phyloP scores from a whole-genome alignment of 495 filamentous ascomycete genomes.

The Chaetomium fimeti region DNA sequence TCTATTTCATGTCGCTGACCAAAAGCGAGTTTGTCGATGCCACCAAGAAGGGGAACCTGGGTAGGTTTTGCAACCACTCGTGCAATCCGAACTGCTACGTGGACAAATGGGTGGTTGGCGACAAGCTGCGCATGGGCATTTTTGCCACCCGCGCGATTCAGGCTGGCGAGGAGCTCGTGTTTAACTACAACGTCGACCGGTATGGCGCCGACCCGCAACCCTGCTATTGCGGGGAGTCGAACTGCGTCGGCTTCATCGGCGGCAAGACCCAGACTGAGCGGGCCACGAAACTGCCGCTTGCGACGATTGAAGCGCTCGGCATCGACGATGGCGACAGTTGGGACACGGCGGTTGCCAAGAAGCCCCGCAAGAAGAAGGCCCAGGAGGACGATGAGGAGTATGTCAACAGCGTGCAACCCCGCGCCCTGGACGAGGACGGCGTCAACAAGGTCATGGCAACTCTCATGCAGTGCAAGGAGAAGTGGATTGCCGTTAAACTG shows the following conservation, averaged over 20 bases:
- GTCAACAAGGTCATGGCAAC: slow-evolving; percentile 98
- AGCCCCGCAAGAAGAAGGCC: slow-evolving; percentile 89
- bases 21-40: slow-evolving; percentile 97
- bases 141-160: slow-evolving; percentile 86
- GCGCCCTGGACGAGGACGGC: slow-evolving; percentile 77
- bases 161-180: slow-evolving; percentile 94
- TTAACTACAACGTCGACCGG: slow-evolving; percentile 99
- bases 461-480: slow-evolving; percentile 98
- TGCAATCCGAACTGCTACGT: slow-evolving; percentile 99
- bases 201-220: slow-evolving; percentile 96
- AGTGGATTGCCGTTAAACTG: slow-evolving; percentile 97
- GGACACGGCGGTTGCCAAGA: slow-evolving; percentile 85
- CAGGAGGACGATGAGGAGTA: slow-evolving; percentile 96
- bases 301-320: slow-evolving; percentile 90
- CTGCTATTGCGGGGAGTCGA: slow-evolving; percentile 93
- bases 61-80: slow-evolving; percentile 97
- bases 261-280: slow-evolving; percentile 96
- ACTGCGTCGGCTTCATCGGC: slow-evolving; percentile 94
- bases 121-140: slow-evolving; percentile 98
- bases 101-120: slow-evolving; percentile 99
- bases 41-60: slow-evolving; percentile 93
- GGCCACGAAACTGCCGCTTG: slow-evolving; percentile 85
- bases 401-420: slow-evolving; percentile 83
- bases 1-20: slow-evolving; percentile 99
- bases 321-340: slow-evolving; percentile 92